Percentiles rank a stretch among this genome's conserved stretches.
phyloP scores from a whole-genome alignment of 2,329 filamentous ascomycete species.

The Pseudogymnoascus sp. region DNA sequence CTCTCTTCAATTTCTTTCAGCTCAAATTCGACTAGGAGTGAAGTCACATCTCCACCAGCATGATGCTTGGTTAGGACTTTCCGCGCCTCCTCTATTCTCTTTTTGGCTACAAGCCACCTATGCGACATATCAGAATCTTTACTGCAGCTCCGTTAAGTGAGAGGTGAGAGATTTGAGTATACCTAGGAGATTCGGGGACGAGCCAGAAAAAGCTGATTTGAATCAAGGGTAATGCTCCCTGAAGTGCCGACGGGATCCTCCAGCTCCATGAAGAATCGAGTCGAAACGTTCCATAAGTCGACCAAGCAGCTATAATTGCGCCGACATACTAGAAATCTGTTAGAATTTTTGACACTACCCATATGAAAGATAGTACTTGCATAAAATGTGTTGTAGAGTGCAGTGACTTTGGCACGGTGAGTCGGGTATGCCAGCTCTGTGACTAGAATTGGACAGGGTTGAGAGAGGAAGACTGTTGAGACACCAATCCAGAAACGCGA shows the following conservation, averaged over 20 bases:
- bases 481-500: constrained; percentile 34
- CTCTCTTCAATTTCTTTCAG: constrained; percentile 44
- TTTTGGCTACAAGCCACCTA: constrained; percentile 42
- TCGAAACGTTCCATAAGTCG: constrained; percentile 32
- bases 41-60: constrained; percentile 39
- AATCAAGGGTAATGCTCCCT: constrained; percentile 42
- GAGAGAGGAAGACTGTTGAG: not conserved
- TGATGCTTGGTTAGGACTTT: constrained; percentile 47
- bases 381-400: constrained; percentile 42
- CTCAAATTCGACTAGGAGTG: constrained; percentile 41
- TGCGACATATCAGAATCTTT: constrained; percentile 47
- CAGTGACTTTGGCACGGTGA: constrained; percentile 45
- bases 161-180: not conserved
- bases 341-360: not conserved
- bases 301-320: constrained; percentile 35
- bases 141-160: constrained; percentile 12
- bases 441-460: constrained; percentile 40
- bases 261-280: constrained; percentile 32
- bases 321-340: constrained; percentile 29
- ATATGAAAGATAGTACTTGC: not conserved
- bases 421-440: constrained; percentile 48
- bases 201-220: constrained; percentile 20
- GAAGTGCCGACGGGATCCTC: constrained; percentile 37
- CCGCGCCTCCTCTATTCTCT: constrained; percentile 45
- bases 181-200: not conserved